A percentile compares a stretch with the other conserved stretches of the same genome.
Conservation (phyloP, 805 yeast genomes). For the Saccharomyces mikatae region DNA sequence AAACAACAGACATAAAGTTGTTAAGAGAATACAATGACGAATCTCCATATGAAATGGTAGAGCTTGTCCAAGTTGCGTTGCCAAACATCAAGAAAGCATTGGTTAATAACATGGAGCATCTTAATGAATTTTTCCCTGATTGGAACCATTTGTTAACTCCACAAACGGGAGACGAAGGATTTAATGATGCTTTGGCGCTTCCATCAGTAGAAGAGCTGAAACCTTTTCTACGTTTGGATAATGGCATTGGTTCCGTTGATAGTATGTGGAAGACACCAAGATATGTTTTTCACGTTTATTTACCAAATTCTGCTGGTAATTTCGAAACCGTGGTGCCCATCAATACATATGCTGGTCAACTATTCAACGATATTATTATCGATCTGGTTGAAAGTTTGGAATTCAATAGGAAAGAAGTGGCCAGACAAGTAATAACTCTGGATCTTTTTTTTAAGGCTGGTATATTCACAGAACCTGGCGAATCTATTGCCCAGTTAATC, state of each 20-base stretch:
- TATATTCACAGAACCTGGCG: constrained; percentile 64
- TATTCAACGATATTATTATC: constrained; percentile 65
- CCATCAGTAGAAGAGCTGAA: constrained; percentile 34
- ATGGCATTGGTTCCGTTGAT: constrained; percentile 47
- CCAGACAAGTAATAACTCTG: constrained; percentile 70
- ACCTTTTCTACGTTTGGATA: constrained; percentile 28
- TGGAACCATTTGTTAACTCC: constrained; percentile 30
- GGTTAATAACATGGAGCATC: constrained; percentile 36
- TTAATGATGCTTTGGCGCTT: constrained; percentile 27
- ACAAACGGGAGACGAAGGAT: constrained; percentile 27
- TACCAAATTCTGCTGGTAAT: constrained; percentile 39
- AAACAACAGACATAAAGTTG: constrained; percentile 15
- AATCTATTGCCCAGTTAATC: constrained; percentile 63
- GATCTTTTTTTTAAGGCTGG: constrained; percentile 63
- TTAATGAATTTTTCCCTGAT: constrained; percentile 35
- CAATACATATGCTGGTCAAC: constrained; percentile 44
- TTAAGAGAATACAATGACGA: constrained; percentile 21
- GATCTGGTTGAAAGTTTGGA: constrained; percentile 76
- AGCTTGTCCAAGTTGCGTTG: constrained; percentile 41
- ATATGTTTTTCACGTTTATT: constrained; percentile 52
- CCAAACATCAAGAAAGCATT: constrained; percentile 40
- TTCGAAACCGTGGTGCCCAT: constrained; percentile 61
- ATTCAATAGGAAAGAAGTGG: constrained; percentile 81
- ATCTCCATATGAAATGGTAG: constrained; percentile 45
- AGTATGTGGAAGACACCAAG: constrained; percentile 61